These are phyloP conservation scores for Mortierella alpina DNA, from an alignment of 192 early-diverging fungal genomes.

Conservation along the genomic window DNA sequence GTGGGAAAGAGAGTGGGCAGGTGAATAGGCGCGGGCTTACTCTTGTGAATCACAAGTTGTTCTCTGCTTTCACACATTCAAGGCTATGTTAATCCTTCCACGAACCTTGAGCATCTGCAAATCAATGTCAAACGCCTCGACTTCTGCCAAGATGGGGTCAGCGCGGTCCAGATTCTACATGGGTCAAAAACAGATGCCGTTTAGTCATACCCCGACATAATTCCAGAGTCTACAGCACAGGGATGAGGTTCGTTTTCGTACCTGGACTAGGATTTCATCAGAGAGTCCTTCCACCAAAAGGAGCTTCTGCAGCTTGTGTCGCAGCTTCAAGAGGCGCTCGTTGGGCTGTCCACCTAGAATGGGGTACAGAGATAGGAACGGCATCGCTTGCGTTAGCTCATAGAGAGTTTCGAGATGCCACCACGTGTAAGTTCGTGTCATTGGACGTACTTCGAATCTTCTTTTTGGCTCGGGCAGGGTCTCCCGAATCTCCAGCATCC, in stretches of 20 bases:
- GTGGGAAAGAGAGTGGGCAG: background rate
- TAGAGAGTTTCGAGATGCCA: background rate
- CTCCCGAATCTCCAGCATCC: conserved; percentile 17
- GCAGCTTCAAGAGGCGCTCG: conserved; percentile 43
- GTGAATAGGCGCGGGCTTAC: background rate
- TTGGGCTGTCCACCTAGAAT: conserved; percentile 35
- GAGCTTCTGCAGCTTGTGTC: conserved; percentile 56
- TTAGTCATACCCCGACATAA: background rate
- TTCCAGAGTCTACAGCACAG: background rate
- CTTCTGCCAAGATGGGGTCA: conserved; percentile 48
- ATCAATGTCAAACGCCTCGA: conserved; percentile 52
- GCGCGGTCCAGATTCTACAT: conserved; percentile 40
- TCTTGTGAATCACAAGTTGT: background rate
- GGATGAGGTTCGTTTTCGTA: background rate
- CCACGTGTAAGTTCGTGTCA: background rate
- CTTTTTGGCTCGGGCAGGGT: conserved; percentile 27
- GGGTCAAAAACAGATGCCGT: background rate
- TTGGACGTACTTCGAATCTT: conserved; percentile 28
- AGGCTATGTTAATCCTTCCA: background rate
- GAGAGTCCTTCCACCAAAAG: conserved; percentile 44
- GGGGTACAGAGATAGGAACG: background rate
- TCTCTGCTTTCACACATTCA: background rate
- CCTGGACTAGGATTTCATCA: conserved; percentile 41
- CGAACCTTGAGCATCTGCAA: conserved; percentile 54
- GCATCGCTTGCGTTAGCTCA: background rate